phyloP scores from a whole-genome alignment of 805 yeast genomes.

The Sugiyamaella marilandica region DNA sequence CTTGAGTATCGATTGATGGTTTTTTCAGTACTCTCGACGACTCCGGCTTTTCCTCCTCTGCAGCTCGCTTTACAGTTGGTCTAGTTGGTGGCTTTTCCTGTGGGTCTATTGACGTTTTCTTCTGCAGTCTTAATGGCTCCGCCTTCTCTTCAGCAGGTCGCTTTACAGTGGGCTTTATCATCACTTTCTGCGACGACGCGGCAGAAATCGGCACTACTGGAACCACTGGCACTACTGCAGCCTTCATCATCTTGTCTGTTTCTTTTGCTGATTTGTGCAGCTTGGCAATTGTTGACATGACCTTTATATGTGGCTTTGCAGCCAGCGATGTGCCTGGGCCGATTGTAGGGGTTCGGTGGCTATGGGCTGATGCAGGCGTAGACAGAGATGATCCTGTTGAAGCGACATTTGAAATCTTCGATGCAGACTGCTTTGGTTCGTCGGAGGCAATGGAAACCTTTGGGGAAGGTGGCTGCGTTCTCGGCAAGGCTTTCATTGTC shows the following conservation, averaged over 20 bases:
- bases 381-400: neutral
- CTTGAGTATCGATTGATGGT: neutral
- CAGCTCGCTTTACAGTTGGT: neutral
- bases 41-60: neutral
- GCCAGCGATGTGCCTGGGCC: slow-evolving; percentile 4
- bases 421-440: too few relatives aligned
- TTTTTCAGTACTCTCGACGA: neutral
- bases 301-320: slow-evolving; percentile 1
- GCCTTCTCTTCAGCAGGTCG: slow-evolving; percentile 4
- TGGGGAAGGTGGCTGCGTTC: neutral
- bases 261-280: neutral
- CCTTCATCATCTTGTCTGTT: neutral
- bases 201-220: neutral
- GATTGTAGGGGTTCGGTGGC: neutral
- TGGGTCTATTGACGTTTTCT: neutral
- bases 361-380: neutral
- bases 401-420: neutral
- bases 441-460: neutral
- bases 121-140: neutral
- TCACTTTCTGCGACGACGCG: slow-evolving; percentile 2
- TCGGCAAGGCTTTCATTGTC: neutral
- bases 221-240: neutral
- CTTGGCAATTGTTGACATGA: neutral
- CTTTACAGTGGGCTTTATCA: slow-evolving; percentile 1
- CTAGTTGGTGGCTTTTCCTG: neutral